A percentile compares a stretch with the other conserved stretches of the same genome.
These are phyloP conservation scores for Sutorius eximius DNA, from an alignment of 1,284 basidiomycete genomes.

Conservation along the genomic window DNA sequence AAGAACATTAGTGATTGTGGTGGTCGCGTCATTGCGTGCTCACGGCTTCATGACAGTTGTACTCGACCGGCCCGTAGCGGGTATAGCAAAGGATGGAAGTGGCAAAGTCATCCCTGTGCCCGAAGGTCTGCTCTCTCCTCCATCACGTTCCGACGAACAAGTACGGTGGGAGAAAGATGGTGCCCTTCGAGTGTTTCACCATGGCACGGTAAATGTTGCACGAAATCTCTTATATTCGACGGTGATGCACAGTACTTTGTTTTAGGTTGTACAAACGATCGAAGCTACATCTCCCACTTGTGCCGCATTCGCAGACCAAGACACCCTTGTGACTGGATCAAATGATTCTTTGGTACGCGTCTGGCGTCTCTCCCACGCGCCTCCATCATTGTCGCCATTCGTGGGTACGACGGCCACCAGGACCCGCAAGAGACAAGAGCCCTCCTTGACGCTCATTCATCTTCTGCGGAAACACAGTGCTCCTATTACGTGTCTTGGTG, in stretches of 20 bases:
- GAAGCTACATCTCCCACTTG: constrained; percentile 75
- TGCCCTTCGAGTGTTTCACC: constrained; percentile 61
- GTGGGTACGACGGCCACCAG: constrained; percentile 19
- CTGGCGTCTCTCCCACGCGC: constrained; percentile 60
- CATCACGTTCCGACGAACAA: constrained; percentile 63
- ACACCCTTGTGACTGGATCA: constrained; percentile 74
- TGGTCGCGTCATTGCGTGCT: constrained; percentile 2
- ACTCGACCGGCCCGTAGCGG: constrained; percentile 25
- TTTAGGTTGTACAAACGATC: constrained; percentile 69
- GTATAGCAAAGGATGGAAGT: constrained; percentile 20
- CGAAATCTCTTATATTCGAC: neutral
- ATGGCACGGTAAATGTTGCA: constrained; percentile 50
- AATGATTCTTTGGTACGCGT: constrained; percentile 75
- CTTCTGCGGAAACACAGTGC: constrained; percentile 78
- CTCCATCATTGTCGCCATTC: constrained; percentile 28
- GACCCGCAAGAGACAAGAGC: constrained; percentile 29
- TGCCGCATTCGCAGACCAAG: constrained; percentile 73
- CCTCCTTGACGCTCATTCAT: constrained; percentile 53
- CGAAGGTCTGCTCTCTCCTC: constrained; percentile 57
- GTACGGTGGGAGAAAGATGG: constrained; percentile 62
- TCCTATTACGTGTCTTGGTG: constrained; percentile 67
- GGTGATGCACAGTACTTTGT: constrained; percentile 1
- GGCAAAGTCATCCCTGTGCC: constrained; percentile 66
- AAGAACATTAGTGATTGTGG: constrained; percentile 12
- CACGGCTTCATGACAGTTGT: constrained; percentile 13